Base-by-base conservation (phyloP, 768 basidiomycete genomes). In the Clitopilus hobsonii region DNA sequence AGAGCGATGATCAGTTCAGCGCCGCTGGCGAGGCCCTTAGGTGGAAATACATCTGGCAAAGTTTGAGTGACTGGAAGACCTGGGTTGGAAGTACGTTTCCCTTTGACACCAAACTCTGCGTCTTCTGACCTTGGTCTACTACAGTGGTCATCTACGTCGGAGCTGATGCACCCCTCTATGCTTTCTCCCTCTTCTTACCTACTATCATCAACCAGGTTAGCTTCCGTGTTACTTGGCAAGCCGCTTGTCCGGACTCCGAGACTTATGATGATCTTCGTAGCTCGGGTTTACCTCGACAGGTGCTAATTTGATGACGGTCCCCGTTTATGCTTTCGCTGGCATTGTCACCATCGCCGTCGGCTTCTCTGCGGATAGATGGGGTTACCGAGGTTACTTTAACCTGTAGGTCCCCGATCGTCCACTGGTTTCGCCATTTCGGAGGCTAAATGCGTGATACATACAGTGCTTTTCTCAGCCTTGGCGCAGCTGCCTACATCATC, bases 221-320 rank as follows among this genome's bases (percentile, higher is more conserved):
- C 7, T 45, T 20, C 8, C 18, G 8, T 8, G 6, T 23, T 18
- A 6, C 18, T 45, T 45, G 41, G 18, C 41, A 20, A 4, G 41
- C 22, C 8, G 7, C 41, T 45, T 8, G 41, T 11, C n/a, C 16
- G 36, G 27, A 23, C n/a, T n/a, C n/a, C n/a, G n/a, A n/a, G n/a
- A 27, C 36, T 36, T 30, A 23, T 53, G 13, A 51, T 56, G 49
- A 49, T 57, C 50, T 27, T 32, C 25, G 20, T 52, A 13, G 22
- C 38, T 51, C 81, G 86, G 87, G 6, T 90, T 75, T 66, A 69
- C 70, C n/a, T 85, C 87, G 3, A 89, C 88, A 0, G 76, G 77
- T 0, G 89, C 90, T 6, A 91, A 91, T 66, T 73, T 91, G 38
- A 67, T 91, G 53, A 88, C 86, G 3, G 88, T 91, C 3, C 90